Percentiles rank a stretch among this genome's conserved stretches.
These are phyloP conservation scores for Lojkania enalia DNA, from an alignment of 2,329 filamentous ascomycete genomes.

Conservation along the genomic window DNA sequence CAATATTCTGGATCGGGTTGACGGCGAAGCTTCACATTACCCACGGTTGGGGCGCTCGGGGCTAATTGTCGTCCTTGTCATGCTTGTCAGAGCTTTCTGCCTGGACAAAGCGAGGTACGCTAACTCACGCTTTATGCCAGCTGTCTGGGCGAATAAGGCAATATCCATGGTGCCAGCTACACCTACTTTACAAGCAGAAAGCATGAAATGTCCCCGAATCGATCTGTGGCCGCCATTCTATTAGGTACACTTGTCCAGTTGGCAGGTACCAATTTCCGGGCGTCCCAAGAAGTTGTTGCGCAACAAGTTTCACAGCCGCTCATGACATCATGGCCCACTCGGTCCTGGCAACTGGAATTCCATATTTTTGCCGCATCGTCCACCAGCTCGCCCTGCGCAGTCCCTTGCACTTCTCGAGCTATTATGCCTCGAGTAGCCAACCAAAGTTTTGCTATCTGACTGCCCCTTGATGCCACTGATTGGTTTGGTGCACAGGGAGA, in stretches of 20 bases:
- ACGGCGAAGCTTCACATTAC: slow-evolving; percentile 16
- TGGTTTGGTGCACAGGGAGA: too few relatives aligned
- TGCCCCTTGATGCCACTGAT: too few relatives aligned
- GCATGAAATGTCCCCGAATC: not conserved
- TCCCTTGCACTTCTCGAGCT: too few relatives aligned
- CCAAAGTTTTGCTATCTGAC: too few relatives aligned
- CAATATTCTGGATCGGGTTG: slow-evolving; percentile 19
- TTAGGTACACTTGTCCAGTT: not conserved
- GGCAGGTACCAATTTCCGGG: not conserved
- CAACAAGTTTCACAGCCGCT: not conserved
- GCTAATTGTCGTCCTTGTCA: not conserved
- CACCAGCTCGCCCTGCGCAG: too few relatives aligned
- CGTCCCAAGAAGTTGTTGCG: not conserved
- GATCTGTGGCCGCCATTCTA: not conserved
- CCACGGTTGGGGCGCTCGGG: slow-evolving; percentile 7
- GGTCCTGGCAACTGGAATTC: not conserved
- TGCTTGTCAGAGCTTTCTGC: not conserved
- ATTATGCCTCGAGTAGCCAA: too few relatives aligned
- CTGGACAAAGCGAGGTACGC: too few relatives aligned
- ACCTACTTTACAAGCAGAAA: not conserved
- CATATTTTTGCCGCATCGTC: not conserved
- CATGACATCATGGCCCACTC: not conserved
- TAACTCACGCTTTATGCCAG: too few relatives aligned
- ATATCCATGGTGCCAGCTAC: too few relatives aligned
- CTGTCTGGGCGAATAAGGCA: too few relatives aligned